Base-by-base conservation (phyloP, 2,329 filamentous ascomycete genomes). In the Metarhizium brunneum region DNA sequence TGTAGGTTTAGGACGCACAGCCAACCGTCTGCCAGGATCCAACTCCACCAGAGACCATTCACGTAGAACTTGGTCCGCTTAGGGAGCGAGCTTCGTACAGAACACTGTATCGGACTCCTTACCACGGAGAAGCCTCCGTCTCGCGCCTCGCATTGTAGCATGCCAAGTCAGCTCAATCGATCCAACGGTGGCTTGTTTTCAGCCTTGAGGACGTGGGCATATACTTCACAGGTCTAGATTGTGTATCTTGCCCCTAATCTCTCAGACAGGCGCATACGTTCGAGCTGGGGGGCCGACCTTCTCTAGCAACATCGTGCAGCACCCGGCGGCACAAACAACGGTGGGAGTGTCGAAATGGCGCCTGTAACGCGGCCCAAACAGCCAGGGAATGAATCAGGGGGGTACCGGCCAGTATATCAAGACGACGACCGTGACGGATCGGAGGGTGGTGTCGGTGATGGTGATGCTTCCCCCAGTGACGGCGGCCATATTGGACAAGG, bases 351-450 rank as follows among this genome's bases (percentile, higher is more conserved):
- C 6, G 30, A 3, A 6, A 48, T 48, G 45, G 45, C 45, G 13
- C 30, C 45, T 20, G 54, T 54, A 18, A 49, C 60, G 45, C 47
- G 47, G 11, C 58, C 54, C 48, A 56, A 56, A 50, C 51, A 55
- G 47, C 54, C 57, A 29, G 58, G 55, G 35, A 56, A 55, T 43
- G 53, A 48, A 38, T 51, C 56, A 25, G 61, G 62, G 7, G 65
- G 63, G 56, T 72, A 73, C 51, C 65, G 68, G 51, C 63, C 64
- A 11, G 66, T 72, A 25, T 60, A 70, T 56, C 68, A 71, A 55
- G 67, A 69, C 51, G 69, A 69, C 20, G 60, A 58, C 32, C 53
- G 56, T 13, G 56, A 54, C 45, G 59, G 43, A 25, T 47, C 43
- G 20, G 45, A 48, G 42, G n/a, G 6, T 30, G 25, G 20, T 16